Percentiles rank a stretch among this genome's conserved stretches.
These are phyloP conservation scores for Pythium coloratum DNA, from an alignment of 352 stramenopile genomes.

Conservation along the genomic window DNA sequence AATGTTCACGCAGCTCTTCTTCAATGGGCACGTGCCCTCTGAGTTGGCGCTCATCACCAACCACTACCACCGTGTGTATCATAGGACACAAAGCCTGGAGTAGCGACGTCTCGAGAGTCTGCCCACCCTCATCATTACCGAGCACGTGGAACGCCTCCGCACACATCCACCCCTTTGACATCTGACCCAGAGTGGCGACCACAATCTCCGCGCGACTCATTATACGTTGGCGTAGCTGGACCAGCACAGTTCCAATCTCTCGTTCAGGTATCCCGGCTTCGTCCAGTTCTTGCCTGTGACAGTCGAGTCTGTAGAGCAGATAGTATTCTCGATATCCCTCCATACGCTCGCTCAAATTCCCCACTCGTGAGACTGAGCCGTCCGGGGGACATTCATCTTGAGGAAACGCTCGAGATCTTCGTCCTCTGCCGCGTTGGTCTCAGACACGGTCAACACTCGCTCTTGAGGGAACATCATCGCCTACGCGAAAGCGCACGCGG, in stretches of 20 bases:
- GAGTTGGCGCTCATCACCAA: neutral
- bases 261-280: too few species aligned
- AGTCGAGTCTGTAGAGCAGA: neutral
- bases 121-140: neutral
- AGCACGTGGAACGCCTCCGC: neutral
- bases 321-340: neutral
- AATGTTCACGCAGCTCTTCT: neutral
- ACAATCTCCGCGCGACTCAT: neutral
- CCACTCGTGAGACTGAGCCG: neutral
- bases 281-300: too few species aligned
- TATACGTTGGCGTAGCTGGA: neutral
- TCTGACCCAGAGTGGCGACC: neutral
- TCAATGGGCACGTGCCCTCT: neutral
- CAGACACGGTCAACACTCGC: neutral
- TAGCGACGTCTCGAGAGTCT: neutral
- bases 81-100: neutral
- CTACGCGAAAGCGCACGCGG: neutral
- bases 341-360: neutral
- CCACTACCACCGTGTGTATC: neutral
- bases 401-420: neutral
- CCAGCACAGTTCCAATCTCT: neutral
- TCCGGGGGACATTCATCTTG: neutral
- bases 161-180: neutral
- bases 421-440: neutral
- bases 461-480: neutral